phyloP scores from a whole-genome alignment of 2,329 filamentous ascomycete species.

The Harringtonia aguacate region DNA sequence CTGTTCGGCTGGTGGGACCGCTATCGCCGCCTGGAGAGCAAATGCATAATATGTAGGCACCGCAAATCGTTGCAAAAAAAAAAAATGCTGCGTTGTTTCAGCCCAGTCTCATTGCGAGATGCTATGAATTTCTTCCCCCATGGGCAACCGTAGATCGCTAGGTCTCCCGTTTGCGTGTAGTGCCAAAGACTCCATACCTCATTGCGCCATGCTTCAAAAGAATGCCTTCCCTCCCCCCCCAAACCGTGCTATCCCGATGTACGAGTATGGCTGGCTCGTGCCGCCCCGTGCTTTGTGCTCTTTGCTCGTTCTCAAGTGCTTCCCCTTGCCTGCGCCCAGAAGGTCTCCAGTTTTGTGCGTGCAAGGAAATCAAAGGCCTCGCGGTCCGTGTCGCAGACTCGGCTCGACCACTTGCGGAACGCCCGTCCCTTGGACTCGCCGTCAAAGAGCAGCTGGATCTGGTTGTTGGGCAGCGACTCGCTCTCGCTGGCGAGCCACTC shows the following conservation, averaged over 20 bases:
- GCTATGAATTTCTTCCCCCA: too few relatives aligned
- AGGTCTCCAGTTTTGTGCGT: constrained; percentile 83
- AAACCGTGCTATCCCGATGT: not conserved
- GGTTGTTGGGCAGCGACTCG: constrained; percentile 72
- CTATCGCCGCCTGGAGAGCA: too few relatives aligned
- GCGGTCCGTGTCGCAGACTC: constrained; percentile 85
- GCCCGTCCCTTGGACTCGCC: constrained; percentile 71
- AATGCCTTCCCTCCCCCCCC: too few relatives aligned
- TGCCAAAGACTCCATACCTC: too few relatives aligned
- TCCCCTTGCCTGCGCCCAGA: constrained; percentile 62
- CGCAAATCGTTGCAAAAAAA: too few relatives aligned
- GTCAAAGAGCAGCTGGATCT: constrained; percentile 79
- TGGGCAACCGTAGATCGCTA: too few relatives aligned
- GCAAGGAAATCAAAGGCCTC: constrained; percentile 74
- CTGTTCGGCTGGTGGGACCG: too few relatives aligned
- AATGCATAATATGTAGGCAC: too few relatives aligned
- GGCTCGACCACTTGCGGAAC: constrained; percentile 81
- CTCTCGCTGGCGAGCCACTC: constrained; percentile 74
- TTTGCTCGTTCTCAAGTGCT: not conserved
- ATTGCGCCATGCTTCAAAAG: too few relatives aligned
- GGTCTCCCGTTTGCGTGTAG: too few relatives aligned
- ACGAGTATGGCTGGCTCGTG: not conserved
- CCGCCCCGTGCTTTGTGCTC: not conserved
- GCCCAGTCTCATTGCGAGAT: too few relatives aligned
- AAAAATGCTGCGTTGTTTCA: too few relatives aligned